Conservation (phyloP, 176 grass and related monocot genomes). For the Olyra latifolia region DNA sequence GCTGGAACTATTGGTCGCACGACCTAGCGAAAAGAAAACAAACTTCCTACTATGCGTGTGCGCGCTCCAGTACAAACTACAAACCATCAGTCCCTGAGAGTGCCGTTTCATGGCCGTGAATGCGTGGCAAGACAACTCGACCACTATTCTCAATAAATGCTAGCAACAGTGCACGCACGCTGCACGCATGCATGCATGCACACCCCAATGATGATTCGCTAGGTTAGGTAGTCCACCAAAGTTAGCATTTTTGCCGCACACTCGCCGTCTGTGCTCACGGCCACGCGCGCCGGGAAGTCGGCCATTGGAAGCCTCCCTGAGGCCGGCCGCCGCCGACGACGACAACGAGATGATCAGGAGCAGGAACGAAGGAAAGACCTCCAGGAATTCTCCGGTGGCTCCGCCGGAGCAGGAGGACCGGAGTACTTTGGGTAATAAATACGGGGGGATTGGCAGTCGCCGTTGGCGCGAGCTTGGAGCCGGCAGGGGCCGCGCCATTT, state of each 20-base stretch:
- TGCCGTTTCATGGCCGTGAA: not conserved
- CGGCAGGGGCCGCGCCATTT: slow-evolving; percentile 13
- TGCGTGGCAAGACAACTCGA: not conserved
- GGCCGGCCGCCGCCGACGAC: not conserved
- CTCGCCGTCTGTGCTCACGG: too few relatives aligned
- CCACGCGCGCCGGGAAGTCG: too few relatives aligned
- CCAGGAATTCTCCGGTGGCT: not conserved
- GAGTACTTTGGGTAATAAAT: slow-evolving; percentile 16
- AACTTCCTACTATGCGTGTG: not conserved
- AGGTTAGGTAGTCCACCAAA: not conserved
- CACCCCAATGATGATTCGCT: not conserved
- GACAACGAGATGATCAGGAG: not conserved
- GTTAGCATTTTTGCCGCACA: not conserved
- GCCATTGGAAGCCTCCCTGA: too few relatives aligned
- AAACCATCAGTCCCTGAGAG: not conserved
- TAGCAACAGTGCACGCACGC: not conserved
- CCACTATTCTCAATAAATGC: not conserved
- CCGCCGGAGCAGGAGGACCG: not conserved
- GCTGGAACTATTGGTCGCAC: not conserved
- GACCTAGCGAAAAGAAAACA: not conserved
- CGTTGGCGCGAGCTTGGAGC: slow-evolving; percentile 10
- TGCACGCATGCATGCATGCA: not conserved
- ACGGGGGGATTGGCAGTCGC: slow-evolving; percentile 23
- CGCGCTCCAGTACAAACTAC: not conserved
- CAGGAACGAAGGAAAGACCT: too few relatives aligned